Base-by-base conservation (phyloP, 2,329 filamentous ascomycete genomes). In the Coniochaeta ligniaria region DNA sequence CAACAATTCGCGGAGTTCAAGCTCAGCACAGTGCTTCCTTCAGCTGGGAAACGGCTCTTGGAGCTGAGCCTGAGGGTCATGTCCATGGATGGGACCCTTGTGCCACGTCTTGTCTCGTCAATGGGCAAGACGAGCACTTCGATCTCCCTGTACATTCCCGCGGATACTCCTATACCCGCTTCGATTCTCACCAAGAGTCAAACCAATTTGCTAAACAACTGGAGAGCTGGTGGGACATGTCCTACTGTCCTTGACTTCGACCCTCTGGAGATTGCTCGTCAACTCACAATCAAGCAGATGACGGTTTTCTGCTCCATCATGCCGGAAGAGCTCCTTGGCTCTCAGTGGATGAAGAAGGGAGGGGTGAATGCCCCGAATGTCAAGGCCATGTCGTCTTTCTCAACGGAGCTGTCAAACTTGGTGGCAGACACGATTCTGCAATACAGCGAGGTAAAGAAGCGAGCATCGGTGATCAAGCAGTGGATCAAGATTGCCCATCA, bases 401-500 rank as follows among this genome's bases (percentile, higher is more conserved):
- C 94, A 3, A 99, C 92, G 0, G 93, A 97, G 65, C 79, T 99
- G 20, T 92, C 94, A 5, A 95, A 97, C 69, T 79, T 98, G 43
- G 95, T 99, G 12, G 90, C 92, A 0, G 94, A 98, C 71, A 96
- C 91, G 0, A 96, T 99, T 67, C 83, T 99, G 16, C 86, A 91
- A 60, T 83, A 92, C 61, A 83, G 90, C n/a, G 95, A 98, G 71
- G 87, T 89, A 28, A 98, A 98, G 83, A 96, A 94, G 78, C 86
- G 95, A 28, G 94, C 95, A 0, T 78, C 84, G 1, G 85, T 92
- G 59, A 95, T 99, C 77, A 98, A 99, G 78, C 93, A 98, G 68
- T 99, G 95, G 95, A 91, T 97, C 72, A 99, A 98, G 80, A 87
- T 98, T 66, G 92, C 91, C 0, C 83, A 89, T 67, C 91, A 90